Conservation (phyloP, 2,329 filamentous ascomycete species). For the Westerdykella aurantiaca region DNA sequence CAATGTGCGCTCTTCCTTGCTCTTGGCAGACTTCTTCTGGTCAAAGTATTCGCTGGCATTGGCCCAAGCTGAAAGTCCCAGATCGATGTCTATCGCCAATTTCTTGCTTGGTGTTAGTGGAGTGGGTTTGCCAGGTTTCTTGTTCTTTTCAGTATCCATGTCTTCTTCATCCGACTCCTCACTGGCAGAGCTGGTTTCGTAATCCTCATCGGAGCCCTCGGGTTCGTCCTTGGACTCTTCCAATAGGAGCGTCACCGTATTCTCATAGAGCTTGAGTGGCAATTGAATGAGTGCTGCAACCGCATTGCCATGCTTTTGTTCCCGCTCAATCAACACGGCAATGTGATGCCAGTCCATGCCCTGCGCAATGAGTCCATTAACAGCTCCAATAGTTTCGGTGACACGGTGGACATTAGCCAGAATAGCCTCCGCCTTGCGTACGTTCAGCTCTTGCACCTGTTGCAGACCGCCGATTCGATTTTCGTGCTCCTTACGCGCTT, state of each 20-base stretch:
- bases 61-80: constrained; percentile 74
- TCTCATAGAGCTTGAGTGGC: constrained; percentile 85
- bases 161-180: constrained; percentile 58
- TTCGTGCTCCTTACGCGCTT: constrained; percentile 75
- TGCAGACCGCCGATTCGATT: constrained; percentile 81
- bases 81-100: constrained; percentile 76
- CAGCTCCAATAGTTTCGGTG: constrained; percentile 84
- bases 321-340: constrained; percentile 77
- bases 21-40: constrained; percentile 74
- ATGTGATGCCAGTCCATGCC: constrained; percentile 99
- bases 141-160: constrained; percentile 40
- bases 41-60: constrained; percentile 92
- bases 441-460: constrained; percentile 72
- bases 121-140: constrained; percentile 37
- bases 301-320: constrained; percentile 72
- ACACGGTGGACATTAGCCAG: constrained; percentile 86
- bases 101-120: constrained; percentile 30
- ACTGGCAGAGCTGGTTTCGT: constrained; percentile 60
- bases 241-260: constrained; percentile 74
- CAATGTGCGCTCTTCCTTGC: constrained; percentile 81
- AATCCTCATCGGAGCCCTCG: constrained; percentile 45
- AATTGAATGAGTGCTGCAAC: constrained; percentile 83
- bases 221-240: constrained; percentile 62
- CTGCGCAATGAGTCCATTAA: constrained; percentile 84
- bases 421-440: constrained; percentile 83